These are phyloP conservation scores for Ogataea wickerhamii DNA, from an alignment of 805 yeast species.

Conservation along the genomic window DNA sequence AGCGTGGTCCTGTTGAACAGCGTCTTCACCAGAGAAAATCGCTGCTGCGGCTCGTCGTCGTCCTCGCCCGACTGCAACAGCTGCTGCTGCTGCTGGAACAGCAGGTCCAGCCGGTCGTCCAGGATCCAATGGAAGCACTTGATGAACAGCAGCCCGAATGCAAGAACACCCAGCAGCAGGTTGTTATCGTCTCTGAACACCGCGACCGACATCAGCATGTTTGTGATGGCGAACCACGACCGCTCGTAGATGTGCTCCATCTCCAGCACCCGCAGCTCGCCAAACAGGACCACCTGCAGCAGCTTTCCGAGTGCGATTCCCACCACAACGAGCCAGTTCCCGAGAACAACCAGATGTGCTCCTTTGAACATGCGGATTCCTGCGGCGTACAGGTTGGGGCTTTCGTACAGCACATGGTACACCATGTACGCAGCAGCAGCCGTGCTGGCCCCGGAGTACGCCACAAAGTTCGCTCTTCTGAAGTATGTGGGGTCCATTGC, in stretches of 20 bases:
- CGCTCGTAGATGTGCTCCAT: constrained; percentile 68
- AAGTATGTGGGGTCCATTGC: constrained; percentile 6
- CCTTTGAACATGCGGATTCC: constrained; percentile 52
- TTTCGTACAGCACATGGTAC: constrained; percentile 34
- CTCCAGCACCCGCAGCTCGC: constrained; percentile 71
- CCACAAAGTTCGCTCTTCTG: constrained; percentile 15
- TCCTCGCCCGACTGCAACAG: constrained; percentile 1
- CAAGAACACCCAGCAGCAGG: constrained; percentile 37
- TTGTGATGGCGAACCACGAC: constrained; percentile 60
- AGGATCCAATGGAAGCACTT: constrained; percentile 78
- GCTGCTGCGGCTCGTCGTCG: neutral
- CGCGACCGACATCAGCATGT: constrained; percentile 54
- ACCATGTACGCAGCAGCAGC: constrained; percentile 35
- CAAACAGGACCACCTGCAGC: constrained; percentile 58
- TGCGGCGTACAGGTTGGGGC: constrained; percentile 49
- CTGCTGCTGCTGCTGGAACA: constrained; percentile 39
- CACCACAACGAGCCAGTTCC: constrained; percentile 41
- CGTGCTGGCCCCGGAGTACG: constrained; percentile 31
- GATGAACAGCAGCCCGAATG: constrained; percentile 42
- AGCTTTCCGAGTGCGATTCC: constrained; percentile 41
- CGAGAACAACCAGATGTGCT: constrained; percentile 37
- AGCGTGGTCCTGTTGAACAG: constrained; percentile 39
- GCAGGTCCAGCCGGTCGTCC: constrained; percentile 43
- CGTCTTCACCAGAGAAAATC: constrained; percentile 6
- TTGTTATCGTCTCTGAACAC: constrained; percentile 48